Conservation (phyloP, 768 basidiomycete species). For the Leccinum truebloodii region DNA sequence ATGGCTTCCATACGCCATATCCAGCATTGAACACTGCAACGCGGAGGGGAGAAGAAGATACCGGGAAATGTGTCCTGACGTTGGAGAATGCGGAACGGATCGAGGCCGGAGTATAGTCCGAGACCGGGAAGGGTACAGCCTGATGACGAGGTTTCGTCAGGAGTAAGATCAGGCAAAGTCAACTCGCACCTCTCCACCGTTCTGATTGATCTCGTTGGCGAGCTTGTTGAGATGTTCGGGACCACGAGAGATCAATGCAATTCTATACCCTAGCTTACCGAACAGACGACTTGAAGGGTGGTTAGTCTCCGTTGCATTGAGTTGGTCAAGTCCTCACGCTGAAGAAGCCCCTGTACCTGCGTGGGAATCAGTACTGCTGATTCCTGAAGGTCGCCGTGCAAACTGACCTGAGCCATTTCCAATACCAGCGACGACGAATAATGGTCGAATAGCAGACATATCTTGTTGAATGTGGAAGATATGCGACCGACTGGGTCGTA, state of each 20-base stretch:
- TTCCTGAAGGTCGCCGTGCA: neutral
- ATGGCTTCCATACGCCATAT: conserved; percentile 60
- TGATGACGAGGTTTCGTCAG: conserved; percentile 23
- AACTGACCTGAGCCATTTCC: conserved; percentile 41
- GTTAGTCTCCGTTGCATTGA: conserved; percentile 1
- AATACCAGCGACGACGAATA: conserved; percentile 60
- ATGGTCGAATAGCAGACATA: conserved; percentile 42
- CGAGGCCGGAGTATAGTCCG: conserved; percentile 49
- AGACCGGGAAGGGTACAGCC: conserved; percentile 60
- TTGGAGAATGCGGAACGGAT: conserved; percentile 50
- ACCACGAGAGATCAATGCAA: conserved; percentile 66
- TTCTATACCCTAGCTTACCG: conserved; percentile 60
- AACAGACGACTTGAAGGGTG: conserved; percentile 50
- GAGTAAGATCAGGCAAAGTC: neutral
- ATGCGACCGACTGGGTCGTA: neutral
- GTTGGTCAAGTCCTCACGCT: conserved; percentile 43
- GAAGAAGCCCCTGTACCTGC: conserved; percentile 58
- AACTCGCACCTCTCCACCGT: conserved; percentile 56
- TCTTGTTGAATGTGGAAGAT: conserved; percentile 4
- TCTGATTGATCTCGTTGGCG: conserved; percentile 52
- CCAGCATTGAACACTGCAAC: conserved; percentile 68
- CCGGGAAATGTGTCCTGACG: conserved; percentile 47
- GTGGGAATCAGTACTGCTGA: conserved; percentile 1
- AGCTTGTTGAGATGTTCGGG: conserved; percentile 51
- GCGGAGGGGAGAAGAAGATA: conserved; percentile 51